Evolutionary conservation across 306 rosid species (phyloP).

Genomic region (Fragaria iinumae): DNA sequence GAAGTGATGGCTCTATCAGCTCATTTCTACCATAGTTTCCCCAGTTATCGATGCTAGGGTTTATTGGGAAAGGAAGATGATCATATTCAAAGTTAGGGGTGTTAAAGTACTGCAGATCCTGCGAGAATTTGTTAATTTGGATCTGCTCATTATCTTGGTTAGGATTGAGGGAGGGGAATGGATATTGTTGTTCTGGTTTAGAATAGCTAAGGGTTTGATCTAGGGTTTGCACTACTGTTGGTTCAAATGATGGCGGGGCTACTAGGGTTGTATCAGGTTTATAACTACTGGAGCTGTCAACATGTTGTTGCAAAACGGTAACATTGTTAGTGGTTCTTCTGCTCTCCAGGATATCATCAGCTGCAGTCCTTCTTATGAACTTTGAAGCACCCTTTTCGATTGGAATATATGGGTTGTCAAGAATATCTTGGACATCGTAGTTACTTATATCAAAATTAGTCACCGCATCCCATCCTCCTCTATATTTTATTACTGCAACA

Average conservation of each 20-base stretch:
- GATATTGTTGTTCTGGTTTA: neutral
- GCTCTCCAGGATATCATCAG: slow-evolving; percentile 7
- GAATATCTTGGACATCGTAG: slow-evolving; percentile 24
- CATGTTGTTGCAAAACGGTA: neutral
- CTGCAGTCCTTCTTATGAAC: neutral
- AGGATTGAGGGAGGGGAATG: neutral
- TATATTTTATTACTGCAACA: slow-evolving; percentile 24
- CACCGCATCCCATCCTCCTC: neutral
- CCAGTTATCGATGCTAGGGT: neutral
- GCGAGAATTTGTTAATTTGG: neutral
- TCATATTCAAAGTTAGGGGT: slow-evolving; percentile 3
- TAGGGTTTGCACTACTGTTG: neutral
- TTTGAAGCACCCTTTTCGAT: slow-evolving; percentile 28
- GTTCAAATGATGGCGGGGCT: neutral
- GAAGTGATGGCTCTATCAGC: neutral
- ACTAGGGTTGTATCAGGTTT: neutral
- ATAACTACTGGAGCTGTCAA: neutral
- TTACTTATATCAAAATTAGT: slow-evolving; percentile 25
- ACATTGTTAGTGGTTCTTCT: neutral
- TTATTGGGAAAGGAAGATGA: neutral
- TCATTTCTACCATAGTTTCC: neutral
- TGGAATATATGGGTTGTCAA: slow-evolving; percentile 13
- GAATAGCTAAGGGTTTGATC: neutral
- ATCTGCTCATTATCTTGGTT: neutral
- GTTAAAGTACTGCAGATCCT: neutral